Evolutionary conservation across 169 alveolate genomes (phyloP), one percentile per base, ranked within the genome.

Genomic region (Miamiensis avidus): DNA sequence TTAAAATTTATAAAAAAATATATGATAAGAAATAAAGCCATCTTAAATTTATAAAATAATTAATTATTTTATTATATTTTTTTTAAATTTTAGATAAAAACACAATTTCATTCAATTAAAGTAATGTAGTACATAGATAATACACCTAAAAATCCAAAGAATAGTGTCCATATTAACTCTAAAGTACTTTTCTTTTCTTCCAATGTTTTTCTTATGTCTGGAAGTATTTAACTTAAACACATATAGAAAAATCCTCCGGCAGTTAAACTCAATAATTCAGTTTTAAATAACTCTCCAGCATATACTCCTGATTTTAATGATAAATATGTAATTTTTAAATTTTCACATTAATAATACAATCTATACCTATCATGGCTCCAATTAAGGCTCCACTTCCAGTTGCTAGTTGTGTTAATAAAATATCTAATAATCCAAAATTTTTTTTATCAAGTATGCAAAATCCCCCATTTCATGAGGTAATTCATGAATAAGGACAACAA

Each of bases 381-480:
- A 88, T 34, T 76, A 92, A 78, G 32, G 96, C 94, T n/a, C 97
- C 97, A 31, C 89, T n/a, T 1, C 95, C 89, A 26, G 97, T 94
- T 31, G 88, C 33, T 74, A 94, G 64, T 86, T 94, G 88, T 64
- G 94, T 88, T n/a, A 89, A 84, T 0, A 94, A 84, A 27, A 93
- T 89, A 32, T 86, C 86, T 81, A 90, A 87, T 29, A 92, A 74
- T 33, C 87, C 76, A 87, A 89, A 90, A 33, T 91, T 90, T 82
- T 89, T 77, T 92, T 87, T 77, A 92, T 86, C 30, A 94, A 87
- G 69, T 91, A 84, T 27, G 96, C 93, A 87, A 95, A 95, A 89
- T 95, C 98, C 6, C 96, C 95, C 0, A 95, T 88, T 85, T 95
- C 98, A 88, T 95, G 97, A 34, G 98, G 98, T 34, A 95, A 87